Conservation (phyloP, 2,329 filamentous ascomycete species). For the Exophiala xenobiotica region DNA sequence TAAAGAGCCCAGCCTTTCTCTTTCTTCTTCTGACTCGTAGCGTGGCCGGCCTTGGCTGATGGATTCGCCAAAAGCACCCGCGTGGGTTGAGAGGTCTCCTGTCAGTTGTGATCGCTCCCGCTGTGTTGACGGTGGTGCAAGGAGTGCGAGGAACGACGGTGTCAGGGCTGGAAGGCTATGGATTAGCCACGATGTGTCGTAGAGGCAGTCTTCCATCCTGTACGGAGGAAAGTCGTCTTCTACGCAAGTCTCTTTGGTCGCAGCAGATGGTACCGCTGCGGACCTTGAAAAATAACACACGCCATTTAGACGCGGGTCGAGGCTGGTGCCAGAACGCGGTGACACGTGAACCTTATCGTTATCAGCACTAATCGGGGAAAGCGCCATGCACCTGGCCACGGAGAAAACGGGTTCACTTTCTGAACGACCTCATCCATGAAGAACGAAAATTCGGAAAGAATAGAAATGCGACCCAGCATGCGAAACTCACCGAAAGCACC, state of each 20-base stretch:
- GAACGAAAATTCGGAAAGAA: too few relatives aligned
- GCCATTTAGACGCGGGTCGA: not conserved
- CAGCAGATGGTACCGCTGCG: too few relatives aligned
- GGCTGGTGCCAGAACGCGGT: not conserved
- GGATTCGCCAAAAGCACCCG: conserved; percentile 10
- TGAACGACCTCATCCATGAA: too few relatives aligned
- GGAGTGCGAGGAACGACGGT: conserved; percentile 6
- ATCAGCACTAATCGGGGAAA: too few relatives aligned
- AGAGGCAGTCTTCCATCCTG: conserved; percentile 22
- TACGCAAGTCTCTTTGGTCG: too few relatives aligned
- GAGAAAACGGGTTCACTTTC: too few relatives aligned
- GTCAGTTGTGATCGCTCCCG: not conserved
- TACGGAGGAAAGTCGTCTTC: too few relatives aligned
- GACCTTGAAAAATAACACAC: not conserved
- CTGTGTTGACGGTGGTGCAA: conserved; percentile 4
- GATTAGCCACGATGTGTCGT: conserved; percentile 22
- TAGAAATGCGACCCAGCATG: too few relatives aligned
- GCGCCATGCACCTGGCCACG: too few relatives aligned
- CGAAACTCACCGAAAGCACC: too few relatives aligned
- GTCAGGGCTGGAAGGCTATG: conserved; percentile 12
- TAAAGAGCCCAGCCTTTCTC: conserved; percentile 19
- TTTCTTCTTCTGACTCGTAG: conserved; percentile 26
- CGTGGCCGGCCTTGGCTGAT: conserved; percentile 13
- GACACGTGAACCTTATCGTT: not conserved
- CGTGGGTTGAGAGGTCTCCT: conserved; percentile 13